phyloP scores from a whole-genome alignment of 2,329 filamentous ascomycete species.

The Phyllosticta paracitricarpa region DNA sequence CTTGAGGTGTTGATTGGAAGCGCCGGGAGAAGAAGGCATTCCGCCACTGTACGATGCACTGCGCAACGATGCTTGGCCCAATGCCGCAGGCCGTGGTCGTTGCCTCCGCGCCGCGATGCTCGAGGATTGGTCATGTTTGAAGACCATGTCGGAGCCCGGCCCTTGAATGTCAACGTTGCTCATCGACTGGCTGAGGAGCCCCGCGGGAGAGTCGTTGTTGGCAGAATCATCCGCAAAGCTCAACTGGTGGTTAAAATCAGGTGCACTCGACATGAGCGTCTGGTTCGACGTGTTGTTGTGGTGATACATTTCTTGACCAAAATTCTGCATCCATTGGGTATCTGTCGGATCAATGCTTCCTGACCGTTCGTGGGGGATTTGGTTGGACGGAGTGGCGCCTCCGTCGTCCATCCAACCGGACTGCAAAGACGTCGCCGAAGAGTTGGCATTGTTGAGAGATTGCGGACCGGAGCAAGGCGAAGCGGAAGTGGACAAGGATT shows the following conservation, averaged over 20 bases:
- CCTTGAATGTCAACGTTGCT: constrained; percentile 29
- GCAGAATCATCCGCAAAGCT: constrained; percentile 22
- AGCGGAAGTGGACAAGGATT: constrained; percentile 22
- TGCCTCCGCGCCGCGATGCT: constrained; percentile 33
- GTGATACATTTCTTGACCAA: constrained; percentile 25
- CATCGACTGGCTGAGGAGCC: constrained; percentile 29
- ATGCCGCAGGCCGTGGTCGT: constrained; percentile 28
- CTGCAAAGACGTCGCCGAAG: constrained; percentile 27
- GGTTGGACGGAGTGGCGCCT: constrained; percentile 13
- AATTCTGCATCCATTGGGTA: constrained; percentile 12
- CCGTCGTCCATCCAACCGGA: constrained; percentile 27
- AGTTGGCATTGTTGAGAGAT: constrained; percentile 21
- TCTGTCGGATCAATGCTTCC: background rate
- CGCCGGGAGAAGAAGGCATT: constrained; percentile 30
- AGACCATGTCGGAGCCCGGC: constrained; percentile 18
- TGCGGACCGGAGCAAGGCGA: constrained; percentile 27
- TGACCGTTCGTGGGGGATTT: constrained; percentile 11
- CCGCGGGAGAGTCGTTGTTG: constrained; percentile 28
- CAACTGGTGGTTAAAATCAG: constrained; percentile 23
- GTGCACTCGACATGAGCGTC: constrained; percentile 22
- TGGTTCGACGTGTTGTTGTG: constrained; percentile 27
- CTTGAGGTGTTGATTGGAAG: constrained; percentile 11
- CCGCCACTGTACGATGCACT: constrained; percentile 34
- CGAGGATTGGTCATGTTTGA: constrained; percentile 29
- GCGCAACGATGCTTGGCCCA: constrained; percentile 28